Conservation (phyloP, 176 grass and related monocot species). For the Dactylis glomerata region DNA sequence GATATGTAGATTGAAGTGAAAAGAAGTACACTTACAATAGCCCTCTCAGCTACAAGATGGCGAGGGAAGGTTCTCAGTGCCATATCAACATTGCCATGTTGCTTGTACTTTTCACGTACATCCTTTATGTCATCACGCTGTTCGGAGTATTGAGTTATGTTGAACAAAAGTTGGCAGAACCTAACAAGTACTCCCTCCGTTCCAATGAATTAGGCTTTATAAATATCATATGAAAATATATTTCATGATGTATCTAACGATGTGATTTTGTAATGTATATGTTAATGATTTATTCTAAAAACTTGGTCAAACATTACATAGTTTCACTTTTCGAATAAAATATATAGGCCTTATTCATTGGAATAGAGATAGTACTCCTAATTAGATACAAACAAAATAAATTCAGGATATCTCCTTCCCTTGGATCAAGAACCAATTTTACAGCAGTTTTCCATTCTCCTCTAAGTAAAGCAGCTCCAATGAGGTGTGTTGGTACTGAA, state of each 20-base stretch:
- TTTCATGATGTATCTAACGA: no score
- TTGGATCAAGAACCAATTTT: slow-evolving; percentile 92
- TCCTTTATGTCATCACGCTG: slow-evolving; percentile 80
- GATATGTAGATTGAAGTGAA: neutral
- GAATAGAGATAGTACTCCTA: no score
- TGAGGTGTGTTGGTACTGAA: slow-evolving; percentile 88
- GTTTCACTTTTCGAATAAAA: no score
- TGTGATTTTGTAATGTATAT: no score
- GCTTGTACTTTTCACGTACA: slow-evolving; percentile 69
- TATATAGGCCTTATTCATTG: no score
- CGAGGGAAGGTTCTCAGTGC: slow-evolving; percentile 85
- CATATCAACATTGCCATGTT: slow-evolving; percentile 78
- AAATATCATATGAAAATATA: no score
- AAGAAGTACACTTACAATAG: slow-evolving; percentile 67
- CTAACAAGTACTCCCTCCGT: no score
- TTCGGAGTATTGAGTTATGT: slow-evolving; percentile 57
- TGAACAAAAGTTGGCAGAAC: slow-evolving; percentile 47
- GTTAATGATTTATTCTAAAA: no score
- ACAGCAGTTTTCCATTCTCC: slow-evolving; percentile 94
- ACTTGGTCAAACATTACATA: no score
- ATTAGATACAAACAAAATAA: slow-evolving; percentile 30
- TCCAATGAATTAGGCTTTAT: no score
- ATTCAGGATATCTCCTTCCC: slow-evolving; percentile 99
- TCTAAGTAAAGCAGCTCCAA: slow-evolving; percentile 85
- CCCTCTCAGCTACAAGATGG: slow-evolving; percentile 77